phyloP scores from a whole-genome alignment of 2,329 filamentous ascomycete genomes.

The Aspergillus aculeatus region DNA sequence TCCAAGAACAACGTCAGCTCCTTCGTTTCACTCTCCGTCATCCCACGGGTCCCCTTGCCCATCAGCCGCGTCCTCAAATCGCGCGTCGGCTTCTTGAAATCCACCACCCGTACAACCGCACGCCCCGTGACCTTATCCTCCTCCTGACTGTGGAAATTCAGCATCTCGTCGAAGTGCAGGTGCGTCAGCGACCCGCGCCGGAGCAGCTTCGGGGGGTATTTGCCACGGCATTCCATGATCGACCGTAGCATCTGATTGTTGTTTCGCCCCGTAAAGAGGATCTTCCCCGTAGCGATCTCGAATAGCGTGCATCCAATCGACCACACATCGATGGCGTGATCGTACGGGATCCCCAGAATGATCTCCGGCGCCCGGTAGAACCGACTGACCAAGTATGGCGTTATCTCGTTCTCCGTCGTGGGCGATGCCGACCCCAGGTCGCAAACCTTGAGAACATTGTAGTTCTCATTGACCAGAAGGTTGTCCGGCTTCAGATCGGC shows the following conservation, averaged over 20 bases:
- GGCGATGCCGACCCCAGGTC: slow-evolving; percentile 96
- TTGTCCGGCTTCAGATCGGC: slow-evolving; percentile 98
- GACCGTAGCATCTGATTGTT: slow-evolving; percentile 98
- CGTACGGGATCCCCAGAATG: slow-evolving; percentile 93
- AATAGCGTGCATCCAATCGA: slow-evolving; percentile 96
- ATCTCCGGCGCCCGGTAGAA: slow-evolving; percentile 98
- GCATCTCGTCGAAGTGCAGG: slow-evolving; percentile 79
- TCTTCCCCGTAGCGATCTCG: slow-evolving; percentile 96
- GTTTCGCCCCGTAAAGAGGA: slow-evolving; percentile 88
- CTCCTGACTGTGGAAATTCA: slow-evolving; percentile 82
- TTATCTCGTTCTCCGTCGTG: slow-evolving; percentile 85
- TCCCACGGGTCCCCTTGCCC: slow-evolving; percentile 67
- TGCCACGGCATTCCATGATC: slow-evolving; percentile 94
- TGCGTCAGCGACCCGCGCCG: slow-evolving; percentile 74
- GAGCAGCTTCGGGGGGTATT: slow-evolving; percentile 84
- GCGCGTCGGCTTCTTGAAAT: slow-evolving; percentile 67
- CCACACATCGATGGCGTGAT: slow-evolving; percentile 95
- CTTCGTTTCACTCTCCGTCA: slow-evolving; percentile 70
- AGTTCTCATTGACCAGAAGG: slow-evolving; percentile 82
- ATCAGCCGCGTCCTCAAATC: slow-evolving; percentile 80
- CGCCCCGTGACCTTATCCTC: slow-evolving; percentile 84
- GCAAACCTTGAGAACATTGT: slow-evolving; percentile 87
- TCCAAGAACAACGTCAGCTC: slow-evolving; percentile 84
- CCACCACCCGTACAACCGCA: slow-evolving; percentile 52
- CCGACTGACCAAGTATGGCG: slow-evolving; percentile 90